Conservation (phyloP, 75 land plant species). For the Cupressus sempervirens region DNA sequence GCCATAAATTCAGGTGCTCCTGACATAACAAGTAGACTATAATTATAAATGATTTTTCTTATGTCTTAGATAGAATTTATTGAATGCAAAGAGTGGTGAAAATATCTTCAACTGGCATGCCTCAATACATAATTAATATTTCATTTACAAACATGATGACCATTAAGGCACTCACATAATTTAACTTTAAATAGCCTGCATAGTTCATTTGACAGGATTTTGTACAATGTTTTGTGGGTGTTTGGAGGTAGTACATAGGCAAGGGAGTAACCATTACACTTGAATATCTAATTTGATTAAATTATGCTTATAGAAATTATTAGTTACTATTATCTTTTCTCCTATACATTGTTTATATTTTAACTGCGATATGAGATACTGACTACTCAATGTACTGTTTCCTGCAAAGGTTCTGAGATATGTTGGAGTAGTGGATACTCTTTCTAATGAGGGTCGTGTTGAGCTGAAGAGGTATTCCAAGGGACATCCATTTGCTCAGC, state of each 20-base stretch:
- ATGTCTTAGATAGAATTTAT: background rate
- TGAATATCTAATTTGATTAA: background rate
- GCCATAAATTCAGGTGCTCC: background rate
- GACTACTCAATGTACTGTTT: background rate
- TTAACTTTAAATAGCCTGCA: background rate
- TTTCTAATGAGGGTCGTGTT: constrained; percentile 55
- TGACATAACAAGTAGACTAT: background rate
- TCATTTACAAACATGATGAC: background rate
- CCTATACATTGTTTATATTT: background rate
- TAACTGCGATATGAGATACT: background rate
- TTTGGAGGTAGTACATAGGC: background rate
- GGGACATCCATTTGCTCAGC: constrained; percentile 87
- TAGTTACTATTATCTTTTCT: background rate
- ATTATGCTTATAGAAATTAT: background rate
- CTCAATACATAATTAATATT: background rate
- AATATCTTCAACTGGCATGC: background rate
- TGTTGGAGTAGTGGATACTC: constrained; percentile 87
- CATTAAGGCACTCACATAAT: background rate
- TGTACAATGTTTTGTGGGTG: background rate
- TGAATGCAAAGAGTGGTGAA: background rate
- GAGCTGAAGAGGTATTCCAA: constrained; percentile 64
- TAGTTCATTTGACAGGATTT: background rate
- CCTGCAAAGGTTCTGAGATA: constrained; percentile 76
- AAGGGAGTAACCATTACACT: background rate
- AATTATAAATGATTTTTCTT: background rate